A percentile compares a stretch with the other conserved stretches of the same genome.
Conservation (phyloP, 768 basidiomycete genomes). For the Russula abietina region DNA sequence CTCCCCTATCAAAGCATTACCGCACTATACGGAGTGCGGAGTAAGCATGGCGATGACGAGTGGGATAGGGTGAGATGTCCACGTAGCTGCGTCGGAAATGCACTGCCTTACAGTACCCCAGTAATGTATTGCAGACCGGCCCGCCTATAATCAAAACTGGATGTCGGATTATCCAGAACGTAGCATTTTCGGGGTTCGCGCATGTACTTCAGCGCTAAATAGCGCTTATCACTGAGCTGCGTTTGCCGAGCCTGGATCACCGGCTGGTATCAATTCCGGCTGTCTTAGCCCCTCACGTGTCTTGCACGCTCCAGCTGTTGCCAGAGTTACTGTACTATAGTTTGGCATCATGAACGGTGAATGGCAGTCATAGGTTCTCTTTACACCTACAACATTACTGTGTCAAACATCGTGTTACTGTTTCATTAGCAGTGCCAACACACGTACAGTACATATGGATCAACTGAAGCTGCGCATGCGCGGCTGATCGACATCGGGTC, state of each 20-base stretch:
- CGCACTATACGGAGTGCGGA: not conserved
- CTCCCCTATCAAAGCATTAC: not conserved
- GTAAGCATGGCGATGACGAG: not conserved
- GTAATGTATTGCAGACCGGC: not conserved
- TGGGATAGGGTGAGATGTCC: not conserved
- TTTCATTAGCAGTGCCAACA: not conserved
- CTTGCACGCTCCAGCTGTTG: not conserved
- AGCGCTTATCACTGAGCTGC: not conserved
- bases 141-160: not conserved
- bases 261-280: not conserved
- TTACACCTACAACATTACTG: not conserved
- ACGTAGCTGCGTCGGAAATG: not conserved
- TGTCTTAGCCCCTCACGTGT: not conserved
- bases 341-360: too few relatives aligned
- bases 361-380: too few relatives aligned
- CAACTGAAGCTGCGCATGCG: not conserved
- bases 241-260: too few relatives aligned
- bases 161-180: not conserved
- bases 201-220: not conserved
- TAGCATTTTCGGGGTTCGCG: not conserved
- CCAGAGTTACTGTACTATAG: too few relatives aligned
- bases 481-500: not conserved
- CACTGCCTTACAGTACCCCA: not conserved
- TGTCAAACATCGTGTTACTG: not conserved
- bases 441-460: too few relatives aligned